These are phyloP conservation scores for Acacia melanoxylon DNA, from an alignment of 306 rosid species.

Conservation along the genomic window DNA sequence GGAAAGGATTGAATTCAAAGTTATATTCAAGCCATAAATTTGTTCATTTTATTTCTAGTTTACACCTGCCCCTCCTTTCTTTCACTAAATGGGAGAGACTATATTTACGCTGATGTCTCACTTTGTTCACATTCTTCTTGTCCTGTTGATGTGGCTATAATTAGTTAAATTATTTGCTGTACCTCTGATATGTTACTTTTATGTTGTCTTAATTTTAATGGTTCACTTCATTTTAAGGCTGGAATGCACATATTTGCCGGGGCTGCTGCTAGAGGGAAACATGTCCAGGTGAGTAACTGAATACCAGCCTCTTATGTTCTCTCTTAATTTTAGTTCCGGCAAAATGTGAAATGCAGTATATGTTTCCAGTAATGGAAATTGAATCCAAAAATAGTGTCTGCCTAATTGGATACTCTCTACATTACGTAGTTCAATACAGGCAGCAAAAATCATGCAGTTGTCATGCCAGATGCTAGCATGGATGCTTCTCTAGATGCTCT, in stretches of 20 bases:
- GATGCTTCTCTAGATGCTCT: slow-evolving; percentile 65
- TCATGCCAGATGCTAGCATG: slow-evolving; percentile 77
- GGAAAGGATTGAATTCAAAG: background rate
- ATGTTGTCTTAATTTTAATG: background rate
- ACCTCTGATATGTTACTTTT: background rate
- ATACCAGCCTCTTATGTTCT: background rate
- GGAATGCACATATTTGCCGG: background rate
- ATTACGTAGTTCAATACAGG: slow-evolving; percentile 57
- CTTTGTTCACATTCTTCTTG: background rate
- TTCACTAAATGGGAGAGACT: background rate
- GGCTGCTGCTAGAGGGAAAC: background rate
- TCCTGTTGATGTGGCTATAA: background rate
- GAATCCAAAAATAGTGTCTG: slow-evolving; percentile 12
- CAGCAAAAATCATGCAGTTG: slow-evolving; percentile 57
- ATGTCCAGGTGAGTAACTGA: background rate
- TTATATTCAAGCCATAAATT: background rate
- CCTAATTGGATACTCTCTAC: slow-evolving; percentile 35
- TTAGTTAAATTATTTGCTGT: background rate
- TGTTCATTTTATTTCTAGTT: background rate
- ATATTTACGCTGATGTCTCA: background rate
- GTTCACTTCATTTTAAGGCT: background rate
- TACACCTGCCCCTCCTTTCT: background rate
- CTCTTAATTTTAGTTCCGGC: slow-evolving; percentile 22
- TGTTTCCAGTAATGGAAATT: slow-evolving; percentile 18
- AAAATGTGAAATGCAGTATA: slow-evolving; percentile 9